Percentiles rank a stretch among this genome's conserved stretches.
These are phyloP conservation scores for Spathaspora boniae DNA, from an alignment of 805 yeast genomes.

Conservation along the genomic window DNA sequence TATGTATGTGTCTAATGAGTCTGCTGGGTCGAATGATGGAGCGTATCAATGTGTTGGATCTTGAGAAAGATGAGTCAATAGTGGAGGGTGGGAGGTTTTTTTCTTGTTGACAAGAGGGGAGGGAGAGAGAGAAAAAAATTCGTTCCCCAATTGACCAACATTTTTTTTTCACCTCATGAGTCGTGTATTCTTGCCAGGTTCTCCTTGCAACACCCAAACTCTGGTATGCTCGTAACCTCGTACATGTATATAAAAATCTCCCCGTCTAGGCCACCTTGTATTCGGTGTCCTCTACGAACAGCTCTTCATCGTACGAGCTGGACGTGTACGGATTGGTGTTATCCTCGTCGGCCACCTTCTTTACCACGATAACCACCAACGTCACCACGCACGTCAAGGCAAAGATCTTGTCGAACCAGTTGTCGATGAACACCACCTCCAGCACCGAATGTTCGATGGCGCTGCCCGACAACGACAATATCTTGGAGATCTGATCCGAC, in stretches of 20 bases:
- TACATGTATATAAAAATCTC: not conserved
- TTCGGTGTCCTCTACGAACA: slow-evolving; percentile 22
- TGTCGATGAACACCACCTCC: slow-evolving; percentile 46
- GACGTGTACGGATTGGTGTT: slow-evolving; percentile 5
- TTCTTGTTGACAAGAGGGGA: too few relatives aligned
- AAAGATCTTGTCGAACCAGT: slow-evolving; percentile 52
- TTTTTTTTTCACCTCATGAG: too few relatives aligned
- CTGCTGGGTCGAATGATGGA: too few relatives aligned
- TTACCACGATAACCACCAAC: slow-evolving; percentile 19
- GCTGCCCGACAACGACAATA: slow-evolving; percentile 34
- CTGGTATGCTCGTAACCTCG: too few relatives aligned
- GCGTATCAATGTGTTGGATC: too few relatives aligned
- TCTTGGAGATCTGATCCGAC: slow-evolving; percentile 37
- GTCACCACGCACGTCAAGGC: slow-evolving; percentile 40
- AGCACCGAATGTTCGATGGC: slow-evolving; percentile 17
- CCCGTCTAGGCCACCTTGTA: slow-evolving; percentile 8
- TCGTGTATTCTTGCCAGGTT: too few relatives aligned
- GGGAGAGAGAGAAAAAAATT: not conserved
- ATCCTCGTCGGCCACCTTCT: slow-evolving; percentile 17
- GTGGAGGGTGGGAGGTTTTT: too few relatives aligned
- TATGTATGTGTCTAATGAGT: slow-evolving; percentile 1
- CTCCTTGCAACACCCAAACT: too few relatives aligned
- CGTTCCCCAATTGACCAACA: too few relatives aligned
- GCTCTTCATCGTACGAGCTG: slow-evolving; percentile 31
- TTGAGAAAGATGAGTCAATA: too few relatives aligned